Evolutionary conservation across 2,329 filamentous ascomycete species (phyloP).

Genomic region (Venturiaceae sp.): DNA sequence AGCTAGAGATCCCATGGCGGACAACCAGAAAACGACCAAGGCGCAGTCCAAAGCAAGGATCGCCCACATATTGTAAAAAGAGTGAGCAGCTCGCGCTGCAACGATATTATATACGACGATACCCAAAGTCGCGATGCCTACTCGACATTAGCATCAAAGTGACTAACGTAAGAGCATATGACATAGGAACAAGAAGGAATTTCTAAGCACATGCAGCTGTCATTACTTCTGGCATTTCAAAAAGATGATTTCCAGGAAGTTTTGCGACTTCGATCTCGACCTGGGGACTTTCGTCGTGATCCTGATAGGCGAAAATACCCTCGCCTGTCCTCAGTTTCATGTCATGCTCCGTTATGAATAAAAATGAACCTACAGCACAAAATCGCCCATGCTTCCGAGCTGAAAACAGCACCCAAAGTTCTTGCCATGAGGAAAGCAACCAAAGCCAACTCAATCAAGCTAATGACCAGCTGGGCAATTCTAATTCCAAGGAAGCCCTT

Average conservation of each 20-base stretch:
- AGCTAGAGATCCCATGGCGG: conserved; percentile 14
- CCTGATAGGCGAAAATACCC: no score
- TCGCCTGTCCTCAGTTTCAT: no score
- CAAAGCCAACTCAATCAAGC: conserved; percentile 37
- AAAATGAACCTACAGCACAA: conserved; percentile 14
- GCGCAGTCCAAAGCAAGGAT: conserved; percentile 42
- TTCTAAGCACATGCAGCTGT: no score
- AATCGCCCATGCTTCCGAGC: conserved; percentile 30
- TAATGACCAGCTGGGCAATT: conserved; percentile 26
- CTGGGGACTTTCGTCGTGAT: no score
- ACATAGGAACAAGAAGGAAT: conserved; percentile 1
- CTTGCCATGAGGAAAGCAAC: conserved; percentile 9
- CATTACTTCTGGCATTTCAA: no score
- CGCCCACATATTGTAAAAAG: conserved; percentile 45
- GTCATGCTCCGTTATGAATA: no score
- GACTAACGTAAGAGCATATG: conserved; percentile 9
- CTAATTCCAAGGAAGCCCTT: conserved; percentile 15
- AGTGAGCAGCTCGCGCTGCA: conserved; percentile 30
- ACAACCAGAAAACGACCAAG: conserved; percentile 44
- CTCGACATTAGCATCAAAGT: conserved; percentile 13
- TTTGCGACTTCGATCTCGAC: no score
- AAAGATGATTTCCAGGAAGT: no score
- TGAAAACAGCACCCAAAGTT: not conserved
- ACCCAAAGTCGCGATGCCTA: conserved; percentile 34
- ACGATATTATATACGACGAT: conserved; percentile 38